These are phyloP conservation scores for Wallacemonas sp. DNA, from an alignment of 208 protist genomes.

Conservation along the genomic window DNA sequence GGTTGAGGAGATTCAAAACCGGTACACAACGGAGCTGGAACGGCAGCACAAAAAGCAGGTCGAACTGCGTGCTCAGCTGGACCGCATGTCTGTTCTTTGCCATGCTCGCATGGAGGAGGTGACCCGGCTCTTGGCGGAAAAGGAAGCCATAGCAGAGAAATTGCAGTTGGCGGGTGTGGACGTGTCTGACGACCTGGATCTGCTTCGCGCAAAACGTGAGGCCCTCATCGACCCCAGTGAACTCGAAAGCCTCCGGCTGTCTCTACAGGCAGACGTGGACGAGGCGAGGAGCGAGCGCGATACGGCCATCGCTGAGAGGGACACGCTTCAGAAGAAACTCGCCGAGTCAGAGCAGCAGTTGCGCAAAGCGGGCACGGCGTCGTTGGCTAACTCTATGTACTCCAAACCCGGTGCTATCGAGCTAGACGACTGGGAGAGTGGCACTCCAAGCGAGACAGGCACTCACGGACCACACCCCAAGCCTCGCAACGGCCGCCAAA, in stretches of 20 bases:
- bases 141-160: slow-evolving; percentile 38
- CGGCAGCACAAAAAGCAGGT: slow-evolving; percentile 64
- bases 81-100: slow-evolving; percentile 56
- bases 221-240: slow-evolving; percentile 62
- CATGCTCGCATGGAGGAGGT: slow-evolving; percentile 65
- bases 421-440: slow-evolving; percentile 14
- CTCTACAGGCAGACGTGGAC: slow-evolving; percentile 78
- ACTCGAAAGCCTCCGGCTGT: slow-evolving; percentile 70
- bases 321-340: slow-evolving; percentile 25
- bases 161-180: slow-evolving; percentile 43
- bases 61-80: slow-evolving; percentile 73
- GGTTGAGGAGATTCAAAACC: slow-evolving; percentile 78
- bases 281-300: slow-evolving; percentile 57
- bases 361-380: slow-evolving; percentile 12
- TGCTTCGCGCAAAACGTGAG: slow-evolving; percentile 38
- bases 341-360: slow-evolving; percentile 17
- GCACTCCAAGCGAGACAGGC: neutral
- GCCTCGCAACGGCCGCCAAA: slow-evolving; percentile 10
- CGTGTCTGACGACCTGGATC: slow-evolving; percentile 33
- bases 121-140: slow-evolving; percentile 34
- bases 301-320: slow-evolving; percentile 37
- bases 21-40: slow-evolving; percentile 57
- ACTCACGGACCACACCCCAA: neutral
- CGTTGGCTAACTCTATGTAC: neutral
- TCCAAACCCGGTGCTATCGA: neutral